Evolutionary conservation across 2,329 filamentous ascomycete genomes (phyloP), one percentile per base, ranked within the genome.

Genomic region (Xylariaceae sp.): DNA sequence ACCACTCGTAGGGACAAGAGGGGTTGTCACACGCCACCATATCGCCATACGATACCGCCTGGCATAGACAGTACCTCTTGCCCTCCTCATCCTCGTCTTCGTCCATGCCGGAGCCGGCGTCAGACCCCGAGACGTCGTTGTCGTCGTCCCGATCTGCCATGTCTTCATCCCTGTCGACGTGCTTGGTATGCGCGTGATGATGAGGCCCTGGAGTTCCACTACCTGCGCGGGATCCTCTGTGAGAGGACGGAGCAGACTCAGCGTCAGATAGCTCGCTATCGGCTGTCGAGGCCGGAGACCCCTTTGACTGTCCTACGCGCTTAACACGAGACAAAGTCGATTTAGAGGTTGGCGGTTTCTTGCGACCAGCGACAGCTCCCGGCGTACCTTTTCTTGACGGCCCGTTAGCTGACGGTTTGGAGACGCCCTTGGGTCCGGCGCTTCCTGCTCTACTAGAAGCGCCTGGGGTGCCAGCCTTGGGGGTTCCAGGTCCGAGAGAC

Each of bases 21-120:
- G 86, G 82, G 64, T 92, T 92, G 70, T 93, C 88, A 69, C 88
- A 93, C 22, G 86, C 88, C 52, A 93, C 87, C 88, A 93, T 93
- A 61, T 92, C 85, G 50, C 88, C 88, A 61, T 87, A 90, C 65
- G 85, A 89, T 54, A 91, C 85, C 57, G 86, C 86, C 64, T 91
- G 85, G 65, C 88, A 93, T 22, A 85, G 75, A 68, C 88, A 93
- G 68, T 93, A 93, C 64, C 88, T 87, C 61, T 86, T 84, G 66
- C 90, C 86, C 52, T 85, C 83, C 44, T 82, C 82, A 34, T 84
- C 85, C 45, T 88, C 85, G 40, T 88, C 85, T 23, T 85, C 82
- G 19, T 53, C 51, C 14, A 52, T 44, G 25, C 48, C 49, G n/a
- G 52, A 54, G 7, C 47, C 49, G 16, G 42, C 47, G 33, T 44